Percentiles rank a stretch among this genome's conserved stretches.
Conservation (phyloP, 495 filamentous ascomycete genomes). For the Xylaria telfairii region DNA sequence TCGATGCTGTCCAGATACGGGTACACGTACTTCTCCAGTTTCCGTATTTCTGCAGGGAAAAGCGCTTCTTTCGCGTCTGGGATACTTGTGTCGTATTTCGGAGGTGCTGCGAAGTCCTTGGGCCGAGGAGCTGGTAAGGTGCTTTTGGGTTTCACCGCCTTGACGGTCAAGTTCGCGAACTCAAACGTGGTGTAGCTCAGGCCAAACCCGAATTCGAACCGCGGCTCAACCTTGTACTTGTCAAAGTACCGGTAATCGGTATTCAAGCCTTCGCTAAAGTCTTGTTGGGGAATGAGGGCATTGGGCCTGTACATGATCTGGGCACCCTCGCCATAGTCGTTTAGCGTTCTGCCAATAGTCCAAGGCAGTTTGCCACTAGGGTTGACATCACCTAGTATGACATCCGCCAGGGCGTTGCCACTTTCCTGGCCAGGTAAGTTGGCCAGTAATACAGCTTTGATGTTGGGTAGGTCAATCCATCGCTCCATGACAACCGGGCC, state of each 20-base stretch:
- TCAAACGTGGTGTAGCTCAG: slow-evolving; percentile 83
- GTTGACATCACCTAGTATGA: slow-evolving; percentile 84
- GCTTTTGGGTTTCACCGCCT: slow-evolving; percentile 60
- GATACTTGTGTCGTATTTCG: slow-evolving; percentile 62
- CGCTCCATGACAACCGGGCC: slow-evolving; percentile 84
- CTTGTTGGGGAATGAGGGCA: slow-evolving; percentile 77
- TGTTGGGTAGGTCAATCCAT: slow-evolving; percentile 79
- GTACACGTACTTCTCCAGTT: slow-evolving; percentile 82
- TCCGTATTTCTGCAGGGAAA: slow-evolving; percentile 71
- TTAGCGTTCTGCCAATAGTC: slow-evolving; percentile 80
- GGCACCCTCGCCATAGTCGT: slow-evolving; percentile 82
- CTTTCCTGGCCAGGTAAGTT: slow-evolving; percentile 92
- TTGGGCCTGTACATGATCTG: slow-evolving; percentile 79
- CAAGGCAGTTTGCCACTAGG: slow-evolving; percentile 89
- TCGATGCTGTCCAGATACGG: slow-evolving; percentile 74
- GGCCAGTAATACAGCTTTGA: slow-evolving; percentile 84
- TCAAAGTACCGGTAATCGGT: slow-evolving; percentile 95
- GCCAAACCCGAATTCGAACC: slow-evolving; percentile 81
- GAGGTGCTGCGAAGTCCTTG: slow-evolving; percentile 61
- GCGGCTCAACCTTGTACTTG: slow-evolving; percentile 67
- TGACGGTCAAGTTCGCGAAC: slow-evolving; percentile 65
- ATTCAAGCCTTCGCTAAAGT: slow-evolving; percentile 82
- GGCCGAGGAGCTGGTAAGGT: slow-evolving; percentile 66
- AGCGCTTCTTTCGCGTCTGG: slow-evolving; percentile 64
- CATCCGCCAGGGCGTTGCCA: slow-evolving; percentile 81